Conservation (phyloP, 768 basidiomycete species). For the Naganishia friedmannii region DNA sequence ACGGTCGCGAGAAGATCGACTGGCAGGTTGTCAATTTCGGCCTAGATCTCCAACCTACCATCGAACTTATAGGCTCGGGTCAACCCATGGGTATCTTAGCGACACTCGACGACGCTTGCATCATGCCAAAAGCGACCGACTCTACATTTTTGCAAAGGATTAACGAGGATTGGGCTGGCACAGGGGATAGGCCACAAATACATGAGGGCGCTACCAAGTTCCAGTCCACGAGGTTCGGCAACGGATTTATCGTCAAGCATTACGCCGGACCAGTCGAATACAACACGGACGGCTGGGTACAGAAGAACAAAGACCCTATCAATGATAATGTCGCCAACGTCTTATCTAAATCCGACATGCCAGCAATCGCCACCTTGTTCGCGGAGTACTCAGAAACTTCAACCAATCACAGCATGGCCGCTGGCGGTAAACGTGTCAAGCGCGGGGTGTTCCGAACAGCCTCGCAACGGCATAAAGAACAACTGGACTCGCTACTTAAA, state of each 20-base stretch:
- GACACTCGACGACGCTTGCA: constrained; percentile 94
- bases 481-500: constrained; percentile 81
- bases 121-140: constrained; percentile 99
- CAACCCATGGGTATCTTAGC: constrained; percentile 82
- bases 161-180: constrained; percentile 67
- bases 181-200: constrained; percentile 49
- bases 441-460: constrained; percentile 97
- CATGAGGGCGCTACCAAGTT: constrained; percentile 83
- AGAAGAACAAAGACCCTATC: constrained; percentile 98
- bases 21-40: constrained; percentile 99
- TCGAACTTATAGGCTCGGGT: constrained; percentile 89
- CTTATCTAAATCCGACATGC: constrained; percentile 74
- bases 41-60: constrained; percentile 92
- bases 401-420: constrained; percentile 35
- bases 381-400: constrained; percentile 68
- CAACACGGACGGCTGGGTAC: constrained; percentile 90
- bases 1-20: constrained; percentile 88
- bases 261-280: constrained; percentile 98
- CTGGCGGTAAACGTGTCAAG: constrained; percentile 60
- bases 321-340: constrained; percentile 93
- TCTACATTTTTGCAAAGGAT: constrained; percentile 91
- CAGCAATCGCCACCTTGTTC: constrained; percentile 78
- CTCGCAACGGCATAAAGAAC: constrained; percentile 91
- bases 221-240: constrained; percentile 78
- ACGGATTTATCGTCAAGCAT: constrained; percentile 91